Evolutionary conservation across 73 alveolate genomes (phyloP), one percentile per base, ranked within the genome.

Genomic region (Paramecium octaurelia): DNA sequence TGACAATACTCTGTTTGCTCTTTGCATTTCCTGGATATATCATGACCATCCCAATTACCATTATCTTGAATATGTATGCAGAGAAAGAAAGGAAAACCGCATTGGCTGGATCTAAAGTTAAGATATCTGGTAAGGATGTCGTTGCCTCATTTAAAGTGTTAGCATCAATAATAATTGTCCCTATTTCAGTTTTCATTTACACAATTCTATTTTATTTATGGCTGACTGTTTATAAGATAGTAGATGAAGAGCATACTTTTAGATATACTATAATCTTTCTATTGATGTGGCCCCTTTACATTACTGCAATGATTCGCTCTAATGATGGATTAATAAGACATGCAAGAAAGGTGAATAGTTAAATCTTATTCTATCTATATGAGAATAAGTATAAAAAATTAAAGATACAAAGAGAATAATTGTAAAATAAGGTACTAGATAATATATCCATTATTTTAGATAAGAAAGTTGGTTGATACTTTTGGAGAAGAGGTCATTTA

Each of bases 41-140:
- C 34, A 92, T 95, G 88, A 95, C 93, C 20, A 73, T 84, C 1
- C 97, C 97, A 24, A 86, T 96, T 21, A 97, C 97, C 0, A 24
- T 95, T 21, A 77, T 96, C 2, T 44, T 95, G 23, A 58, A 86
- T 21, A 48, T 58, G 57, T 85, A 92, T 34, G 98, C 98, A 6
- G 98, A 96, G 44, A 95, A 93, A 60, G 98, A 94, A 44, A 95
- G 98, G 77, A 69, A 85, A 86, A 94, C 44, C 77, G 99, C 98
- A 1, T 76, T 96, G 10, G 95, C 96, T 18, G 93, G 95, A 27
- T 92, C 97, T 36, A 58, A 96, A 23, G 98, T 96, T 20, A 97
- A 97, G 73, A 86, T 97, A 14, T 93, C 95, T 73, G 98, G 97
- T 23, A 93, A 75, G 14, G 99, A 97, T 92, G 98, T 96, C 8